Base-by-base conservation (phyloP, 768 basidiomycete genomes). In the Suillus decipiens region DNA sequence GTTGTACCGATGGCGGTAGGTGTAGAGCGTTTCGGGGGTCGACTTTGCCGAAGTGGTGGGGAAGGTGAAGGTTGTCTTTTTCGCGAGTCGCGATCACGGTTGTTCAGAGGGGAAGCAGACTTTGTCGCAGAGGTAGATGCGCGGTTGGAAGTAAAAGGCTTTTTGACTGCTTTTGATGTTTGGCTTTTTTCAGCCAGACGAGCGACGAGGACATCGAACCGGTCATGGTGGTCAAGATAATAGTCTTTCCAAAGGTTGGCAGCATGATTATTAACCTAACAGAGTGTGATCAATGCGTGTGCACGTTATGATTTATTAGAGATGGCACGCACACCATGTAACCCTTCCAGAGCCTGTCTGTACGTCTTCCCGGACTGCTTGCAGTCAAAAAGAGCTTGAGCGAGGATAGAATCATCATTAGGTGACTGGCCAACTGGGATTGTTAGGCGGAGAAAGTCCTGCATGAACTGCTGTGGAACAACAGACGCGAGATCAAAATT, bases 231-330 rank as follows among this genome's bases (percentile, higher is more conserved):
- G 62, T 90, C 89, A 17, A 92, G 80, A 67, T 89, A 92, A 70
- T 90, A 90, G 68, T 92, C 90, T 70, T 91, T 92, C 90, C 90
- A 92, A 28, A 89, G 74, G 71, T 80, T 86, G 42, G 88, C 82
- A 12, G 77, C 72, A 43, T 83, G 81, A 33, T 78, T 77, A 48
- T 83, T 80, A 54, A 79, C 73, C 81, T 82, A 39, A 60, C 55
- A 37, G 37, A 31, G 56, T 34, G 31, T 68, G 5, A 66, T 63
- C 1, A 54, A 47, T 63, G 39, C 65, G 15, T 33, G 28, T 36
- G 61, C 37, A 41, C 24, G 48, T 51, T 28, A 33, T 11, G 28
- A 57, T 41, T 28, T n/a, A 24, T 48, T 8, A 33, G n/a, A 62
- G 60, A 48, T 22, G 2, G 12, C 60, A 76, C 85, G 67, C 71